Percentiles rank a stretch among this genome's conserved stretches.
Evolutionary conservation across 2,329 filamentous ascomycete genomes (phyloP).

Genomic region (Cladosporium sp.): DNA sequence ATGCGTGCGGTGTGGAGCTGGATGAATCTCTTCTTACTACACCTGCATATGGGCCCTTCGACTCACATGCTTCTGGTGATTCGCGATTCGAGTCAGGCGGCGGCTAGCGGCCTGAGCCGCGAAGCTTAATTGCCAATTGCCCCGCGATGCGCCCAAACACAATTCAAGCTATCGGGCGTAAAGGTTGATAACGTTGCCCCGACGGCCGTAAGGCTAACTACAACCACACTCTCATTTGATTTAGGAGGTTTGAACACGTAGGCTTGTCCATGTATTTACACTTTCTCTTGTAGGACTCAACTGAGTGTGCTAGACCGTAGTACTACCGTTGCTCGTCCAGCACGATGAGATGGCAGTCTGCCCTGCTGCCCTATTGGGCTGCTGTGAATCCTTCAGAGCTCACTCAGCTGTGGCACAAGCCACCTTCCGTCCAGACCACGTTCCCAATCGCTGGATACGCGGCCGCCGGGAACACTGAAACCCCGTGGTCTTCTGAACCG

Average conservation of each 20-base stretch:
- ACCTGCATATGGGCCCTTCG: neutral
- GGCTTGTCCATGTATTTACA: no score
- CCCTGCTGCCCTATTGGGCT: neutral
- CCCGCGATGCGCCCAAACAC: neutral
- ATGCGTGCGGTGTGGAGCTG: constrained; percentile 1
- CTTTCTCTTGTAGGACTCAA: no score
- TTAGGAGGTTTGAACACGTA: no score
- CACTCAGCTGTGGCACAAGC: neutral
- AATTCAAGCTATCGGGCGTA: neutral
- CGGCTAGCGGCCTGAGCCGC: neutral
- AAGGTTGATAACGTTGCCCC: neutral
- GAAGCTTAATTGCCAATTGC: neutral
- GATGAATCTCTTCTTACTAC: neutral
- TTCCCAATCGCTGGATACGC: neutral
- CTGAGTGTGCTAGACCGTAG: no score
- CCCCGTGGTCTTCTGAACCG: neutral
- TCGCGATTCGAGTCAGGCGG: no score
- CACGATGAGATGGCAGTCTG: neutral
- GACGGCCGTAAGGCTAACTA: neutral
- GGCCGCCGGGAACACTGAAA: neutral
- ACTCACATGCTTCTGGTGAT: neutral
- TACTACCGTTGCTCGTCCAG: no score
- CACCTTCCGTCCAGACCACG: neutral
- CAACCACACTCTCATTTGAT: no score
- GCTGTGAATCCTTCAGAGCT: neutral